Evolutionary conservation across 345 rosid species (phyloP).

Genomic region (Jatropha curcas): DNA sequence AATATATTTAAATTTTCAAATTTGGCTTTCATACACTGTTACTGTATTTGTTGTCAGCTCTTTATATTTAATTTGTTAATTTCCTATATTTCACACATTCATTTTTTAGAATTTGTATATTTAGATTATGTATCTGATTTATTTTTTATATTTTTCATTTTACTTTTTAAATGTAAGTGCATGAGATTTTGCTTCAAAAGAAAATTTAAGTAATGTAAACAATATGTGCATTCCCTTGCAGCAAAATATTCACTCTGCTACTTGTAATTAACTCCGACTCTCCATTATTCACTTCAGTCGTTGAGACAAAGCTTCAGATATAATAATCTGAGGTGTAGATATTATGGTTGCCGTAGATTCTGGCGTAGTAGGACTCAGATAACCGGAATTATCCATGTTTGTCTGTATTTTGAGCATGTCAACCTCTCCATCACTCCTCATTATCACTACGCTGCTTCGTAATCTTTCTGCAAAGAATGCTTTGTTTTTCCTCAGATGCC

Average conservation of each 20-base stretch:
- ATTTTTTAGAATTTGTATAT: too few species aligned
- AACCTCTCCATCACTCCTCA: slow-evolving; percentile 36
- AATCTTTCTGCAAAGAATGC: slow-evolving; percentile 35
- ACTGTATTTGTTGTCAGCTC: too few species aligned
- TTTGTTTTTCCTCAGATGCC: slow-evolving; percentile 33
- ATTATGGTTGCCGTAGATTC: slow-evolving; percentile 21
- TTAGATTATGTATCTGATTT: too few species aligned
- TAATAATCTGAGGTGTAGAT: slow-evolving; percentile 27
- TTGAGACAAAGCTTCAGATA: slow-evolving; percentile 23
- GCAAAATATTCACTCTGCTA: too few species aligned
- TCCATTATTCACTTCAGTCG: neutral
- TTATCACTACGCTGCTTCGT: slow-evolving; percentile 35
- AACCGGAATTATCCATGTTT: neutral
- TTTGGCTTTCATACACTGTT: too few species aligned
- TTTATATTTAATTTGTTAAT: too few species aligned
- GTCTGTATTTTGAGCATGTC: slow-evolving; percentile 31
- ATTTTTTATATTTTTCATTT: too few species aligned
- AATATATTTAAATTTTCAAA: too few species aligned
- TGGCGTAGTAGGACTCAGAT: slow-evolving; percentile 14
- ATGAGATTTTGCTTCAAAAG: too few species aligned
- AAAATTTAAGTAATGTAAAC: too few species aligned
- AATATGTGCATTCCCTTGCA: neutral
- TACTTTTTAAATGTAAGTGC: too few species aligned
- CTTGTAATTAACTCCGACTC: neutral
- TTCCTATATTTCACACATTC: too few species aligned